Base-by-base conservation (phyloP, 139 green algal species). In the Trebouxia sp. region DNA sequence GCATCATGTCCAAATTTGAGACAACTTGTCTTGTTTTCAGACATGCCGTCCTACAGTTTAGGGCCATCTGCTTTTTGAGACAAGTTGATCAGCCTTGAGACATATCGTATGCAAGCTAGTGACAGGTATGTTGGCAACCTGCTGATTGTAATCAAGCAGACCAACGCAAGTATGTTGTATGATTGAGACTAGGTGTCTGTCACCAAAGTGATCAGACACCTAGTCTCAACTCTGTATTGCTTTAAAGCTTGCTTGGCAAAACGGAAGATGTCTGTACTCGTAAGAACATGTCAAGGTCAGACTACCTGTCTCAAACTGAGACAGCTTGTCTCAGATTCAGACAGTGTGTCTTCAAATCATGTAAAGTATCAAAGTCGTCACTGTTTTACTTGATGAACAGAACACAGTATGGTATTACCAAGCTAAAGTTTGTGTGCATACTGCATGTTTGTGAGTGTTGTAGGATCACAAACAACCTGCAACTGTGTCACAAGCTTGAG, bases 1-100 rank as follows among this genome's bases (percentile, higher is more conserved):
- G 58, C 58, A 69, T 69, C 58, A 69, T 69, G 58, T 69, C 58
- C 58, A 69, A 69, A 69, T 69, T 69, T 69, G 58, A 69, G 58
- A 69, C 58, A 69, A 69, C 58, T 69, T 69, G 55, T 65, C 55
- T 65, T 65, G 55, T 65, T 65, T 65, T 65, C 55, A 65, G 55
- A 65, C 55, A 65, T 65, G 55, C 55, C 55, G 55, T 65, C 55
- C 55, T 65, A 37, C 55, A 65, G 55, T 65, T 65, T 65, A 65
- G 55, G 55, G 55, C 55, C 55, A 26, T 65, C 55, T 65, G 55
- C 55, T 65, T 65, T 65, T 65, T 65, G 55, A 65, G 55, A 65
- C 55, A 65, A 65, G 55, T 65, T 65, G 55, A 65, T 65, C 55
- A 65, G 55, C 55, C 55, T 65, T 65, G 55, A 65, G 55, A 65